Evolutionary conservation across 306 rosid species (phyloP).

Genomic region (Citrullus colocynthis): DNA sequence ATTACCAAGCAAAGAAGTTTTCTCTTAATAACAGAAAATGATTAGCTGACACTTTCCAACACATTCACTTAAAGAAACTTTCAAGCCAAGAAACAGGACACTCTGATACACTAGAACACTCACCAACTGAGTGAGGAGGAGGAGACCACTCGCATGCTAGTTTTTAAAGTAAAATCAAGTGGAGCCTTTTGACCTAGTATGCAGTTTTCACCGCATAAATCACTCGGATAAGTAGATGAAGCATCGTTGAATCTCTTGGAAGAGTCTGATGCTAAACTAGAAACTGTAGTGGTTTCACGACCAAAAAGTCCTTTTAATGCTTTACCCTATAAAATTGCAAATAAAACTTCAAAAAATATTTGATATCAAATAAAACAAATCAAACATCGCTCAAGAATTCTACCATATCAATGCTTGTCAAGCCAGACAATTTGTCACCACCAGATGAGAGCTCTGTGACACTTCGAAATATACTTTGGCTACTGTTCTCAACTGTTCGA

Average conservation of each 20-base stretch:
- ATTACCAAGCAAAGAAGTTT: background rate
- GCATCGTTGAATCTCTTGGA: constrained; percentile 24
- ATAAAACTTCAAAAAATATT: background rate
- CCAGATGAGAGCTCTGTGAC: constrained; percentile 66
- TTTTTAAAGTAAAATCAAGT: constrained; percentile 82
- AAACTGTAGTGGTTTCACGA: constrained; percentile 14
- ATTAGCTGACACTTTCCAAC: background rate
- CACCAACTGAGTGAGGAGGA: constrained; percentile 50
- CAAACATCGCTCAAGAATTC: constrained; percentile 1
- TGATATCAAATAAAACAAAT: background rate
- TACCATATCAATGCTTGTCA: constrained; percentile 70
- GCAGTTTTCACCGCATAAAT: constrained; percentile 30
- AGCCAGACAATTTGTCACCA: constrained; percentile 37
- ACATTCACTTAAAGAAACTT: background rate
- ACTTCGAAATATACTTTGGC: constrained; percentile 58
- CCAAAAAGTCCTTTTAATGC: constrained; percentile 71
- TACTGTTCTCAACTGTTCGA: constrained; percentile 41
- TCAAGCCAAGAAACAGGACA: background rate
- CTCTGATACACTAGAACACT: constrained; percentile 9
- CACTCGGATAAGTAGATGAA: constrained; percentile 23
- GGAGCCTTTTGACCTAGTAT: constrained; percentile 64
- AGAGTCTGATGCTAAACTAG: constrained; percentile 33
- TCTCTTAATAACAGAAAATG: background rate
- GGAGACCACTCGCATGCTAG: constrained; percentile 52
- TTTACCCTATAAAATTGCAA: constrained; percentile 44